phyloP scores from a whole-genome alignment of 1,139 yeast genomes.

The Taiozyma sp. region DNA sequence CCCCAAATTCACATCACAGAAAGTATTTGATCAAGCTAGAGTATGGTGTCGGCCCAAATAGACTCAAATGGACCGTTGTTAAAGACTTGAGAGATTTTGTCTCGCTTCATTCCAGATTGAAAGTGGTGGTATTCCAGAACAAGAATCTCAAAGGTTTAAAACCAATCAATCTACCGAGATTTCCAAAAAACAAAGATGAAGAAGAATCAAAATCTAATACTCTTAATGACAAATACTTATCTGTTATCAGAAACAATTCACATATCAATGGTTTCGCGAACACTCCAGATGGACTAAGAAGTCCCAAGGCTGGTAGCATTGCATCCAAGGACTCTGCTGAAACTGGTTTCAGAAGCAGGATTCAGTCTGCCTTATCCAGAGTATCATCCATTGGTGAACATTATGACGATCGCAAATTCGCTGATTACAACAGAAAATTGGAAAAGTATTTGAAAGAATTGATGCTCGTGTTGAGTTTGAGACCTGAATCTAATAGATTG shows the following conservation, averaged over 20 bases:
- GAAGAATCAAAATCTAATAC: slow-evolving; percentile 16
- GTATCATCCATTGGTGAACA: slow-evolving; percentile 5
- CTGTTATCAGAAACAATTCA: slow-evolving; percentile 11
- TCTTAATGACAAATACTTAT: slow-evolving; percentile 22
- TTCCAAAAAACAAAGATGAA: slow-evolving; percentile 31
- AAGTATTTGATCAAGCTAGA: slow-evolving; percentile 68
- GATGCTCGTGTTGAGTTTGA: slow-evolving; percentile 52
- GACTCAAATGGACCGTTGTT: slow-evolving; percentile 75
- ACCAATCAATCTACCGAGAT: slow-evolving; percentile 36
- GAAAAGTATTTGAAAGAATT: slow-evolving; percentile 62
- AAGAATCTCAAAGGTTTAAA: slow-evolving; percentile 24
- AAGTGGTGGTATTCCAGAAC: slow-evolving; percentile 42
- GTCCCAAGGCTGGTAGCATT: not conserved
- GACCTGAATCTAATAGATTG: slow-evolving; percentile 76
- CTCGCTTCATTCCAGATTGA: slow-evolving; percentile 62
- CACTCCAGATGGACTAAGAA: not conserved
- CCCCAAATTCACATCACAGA: slow-evolving; percentile 13
- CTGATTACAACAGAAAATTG: slow-evolving; percentile 28
- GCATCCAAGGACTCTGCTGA: slow-evolving; percentile 2
- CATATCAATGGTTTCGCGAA: not conserved
- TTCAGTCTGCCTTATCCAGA: slow-evolving; percentile 15
- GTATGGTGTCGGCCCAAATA: slow-evolving; percentile 80
- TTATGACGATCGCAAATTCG: slow-evolving; percentile 7
- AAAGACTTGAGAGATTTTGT: slow-evolving; percentile 69
- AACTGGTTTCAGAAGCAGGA: slow-evolving; percentile 12